Evolutionary conservation across 2,329 filamentous ascomycete genomes (phyloP), one percentile per base, ranked within the genome.

Genomic region (Botrytis medusae): DNA sequence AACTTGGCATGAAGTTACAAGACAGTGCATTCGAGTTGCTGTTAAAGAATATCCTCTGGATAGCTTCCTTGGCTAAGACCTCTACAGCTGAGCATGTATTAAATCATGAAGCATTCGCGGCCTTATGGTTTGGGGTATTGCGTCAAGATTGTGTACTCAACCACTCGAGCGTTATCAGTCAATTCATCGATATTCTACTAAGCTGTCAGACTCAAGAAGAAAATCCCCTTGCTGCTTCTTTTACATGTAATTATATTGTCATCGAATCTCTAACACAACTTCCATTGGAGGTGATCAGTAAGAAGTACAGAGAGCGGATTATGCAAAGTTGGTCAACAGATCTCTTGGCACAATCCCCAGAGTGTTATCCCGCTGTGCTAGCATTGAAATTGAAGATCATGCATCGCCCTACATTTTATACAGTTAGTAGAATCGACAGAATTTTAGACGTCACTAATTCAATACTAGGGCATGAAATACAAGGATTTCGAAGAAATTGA

Each of bases 381-480:
- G 82, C 83, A 32, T 76, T 89, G 65, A 83, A 85, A 75, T 79
- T 83, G 4, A 88, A 86, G 76, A 79, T 88, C 37, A 87, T 88
- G 84, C 79, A 80, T 8, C 82, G 83, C n/a, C 83, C 87, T 0
- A 87, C 86, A 0, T 87, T 87, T 72, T 86, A 88, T 75, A 81
- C 86, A 37, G 46, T 62, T 22, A 57, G 71, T 67, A 48, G 4
- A 54, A 18, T 25, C 40, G 20, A 9, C 40, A 32, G 10, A 40
- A 60, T 20, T n/a, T 1, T 32, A 60, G 42, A 12, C 37, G n/a
- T 42, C 61, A 34, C 71, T 72, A 69, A 72, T 14, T 51, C 16
- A n/a, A 59, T 74, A 32, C 54, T 73, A 79, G 73, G 72, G 61
- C 22, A 76, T 78, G 72, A 81, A 75, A 81, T 88, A 84, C 69